Evolutionary conservation across 352 stramenopile species (phyloP), one percentile per base, ranked within the genome.

Genomic region (Peronospora tabacina): DNA sequence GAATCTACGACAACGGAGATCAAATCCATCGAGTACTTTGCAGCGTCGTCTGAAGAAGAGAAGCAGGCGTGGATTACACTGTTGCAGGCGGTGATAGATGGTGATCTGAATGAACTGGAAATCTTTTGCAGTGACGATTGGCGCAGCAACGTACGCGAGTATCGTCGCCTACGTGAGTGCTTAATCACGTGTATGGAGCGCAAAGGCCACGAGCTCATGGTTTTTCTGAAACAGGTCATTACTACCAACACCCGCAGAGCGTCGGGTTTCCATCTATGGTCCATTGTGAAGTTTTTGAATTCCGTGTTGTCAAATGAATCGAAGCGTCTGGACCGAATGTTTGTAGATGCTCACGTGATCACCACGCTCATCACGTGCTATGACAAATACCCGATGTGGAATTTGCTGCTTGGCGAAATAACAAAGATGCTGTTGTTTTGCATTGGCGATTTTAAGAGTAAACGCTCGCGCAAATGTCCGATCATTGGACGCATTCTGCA

Each of bases 71-170:
- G 82, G 79, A 84, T 93, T 26, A 69, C 65, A 9, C 33, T 85
- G 24, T 43, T 93, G 33, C 63, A 87, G 43, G 68, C 76, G 15
- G 80, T 88, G 26, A 85, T 93, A 54, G 74, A 84, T 29, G 82
- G 82, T 7, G 81, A 93, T 51, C 51, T 91, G 26, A 82, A 80
- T 30, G 82, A 87, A 41, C 55, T 93, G 7, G 82, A 93, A 48
- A 88, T 93, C 16, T 93, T 93, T 42, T 93, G 82, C 58, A 89
- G 74, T 49, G 82, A 93, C 55, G 82, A 93, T 49, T 93, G 82
- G 82, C 75, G 81, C n/a, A 89, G 75, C 66, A 93, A 91, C 45
- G 74, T 93, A 22, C 75, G 77, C 26, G 80, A 91, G 50, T 93
- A 91, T 61, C 67, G 77, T 7, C 73, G 67, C 2, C 61, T 93